Evolutionary conservation across 2,329 filamentous ascomycete species (phyloP), one percentile per base, ranked within the genome.

Genomic region (Gaeumannomyces sp.): DNA sequence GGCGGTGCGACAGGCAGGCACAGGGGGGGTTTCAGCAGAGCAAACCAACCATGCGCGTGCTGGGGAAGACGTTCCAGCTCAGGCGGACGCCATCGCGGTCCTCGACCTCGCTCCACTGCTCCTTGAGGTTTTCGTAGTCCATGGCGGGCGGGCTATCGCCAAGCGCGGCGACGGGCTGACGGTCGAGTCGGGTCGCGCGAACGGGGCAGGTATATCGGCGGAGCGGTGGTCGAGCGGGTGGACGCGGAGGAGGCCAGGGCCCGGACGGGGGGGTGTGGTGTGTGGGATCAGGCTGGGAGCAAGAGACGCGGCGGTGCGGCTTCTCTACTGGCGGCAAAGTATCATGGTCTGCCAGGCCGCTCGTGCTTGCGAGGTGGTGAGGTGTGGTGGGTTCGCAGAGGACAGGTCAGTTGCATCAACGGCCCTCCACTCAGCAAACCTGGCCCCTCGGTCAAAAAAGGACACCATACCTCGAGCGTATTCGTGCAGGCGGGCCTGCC

Each of bases 1-100:
- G 45, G 22, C 45, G 59, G 50, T 58, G 25, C 45, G 38, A 25
- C 53, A 28, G 28, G 27, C 8, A 22, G 50, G 27, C 28, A 33
- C 61, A 3, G 6, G 27, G 31, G 22, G 62, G 56, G n/a, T 27
- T 57, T 19, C 27, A 60, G 38, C 38, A 25, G 45, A 50, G n/a
- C 27, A 67, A 65, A 79, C 85, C 72, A 72, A 92, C 93, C 93
- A 99, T 97, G 76, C 95, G 92, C 74, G 94, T 94, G 81, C 93
- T 97, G 62, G 95, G 95, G 74, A 99, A 96, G 67, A 96, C 96
- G 76, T 99, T 99, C 95, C 95, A 99, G 79, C 94, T 97, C 70
- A 99, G 84, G 68, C 95, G 89, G 73, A 98, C 87, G 67, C 95
- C 95, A 87, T 99, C 95, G 71, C 92, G 89, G 74, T 99, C 95